Conservation (phyloP, 169 alveolate genomes). For the Eimeria maxima region DNA sequence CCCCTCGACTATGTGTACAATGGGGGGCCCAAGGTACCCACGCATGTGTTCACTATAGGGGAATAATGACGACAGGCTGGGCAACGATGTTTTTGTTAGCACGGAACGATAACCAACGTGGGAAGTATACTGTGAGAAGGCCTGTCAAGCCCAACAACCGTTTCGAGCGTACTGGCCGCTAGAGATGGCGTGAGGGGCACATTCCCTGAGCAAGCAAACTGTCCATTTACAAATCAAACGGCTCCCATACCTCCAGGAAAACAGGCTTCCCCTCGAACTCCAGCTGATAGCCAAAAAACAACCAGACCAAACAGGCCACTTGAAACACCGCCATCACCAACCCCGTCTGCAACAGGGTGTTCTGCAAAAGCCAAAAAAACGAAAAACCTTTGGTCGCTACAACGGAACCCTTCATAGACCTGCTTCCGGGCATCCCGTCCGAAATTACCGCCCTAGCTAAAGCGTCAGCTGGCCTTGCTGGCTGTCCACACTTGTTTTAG, state of each 20-base stretch:
- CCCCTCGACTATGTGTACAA: neutral
- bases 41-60: neutral
- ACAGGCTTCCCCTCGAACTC: constrained; percentile 74
- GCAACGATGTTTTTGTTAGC: neutral
- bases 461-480: neutral
- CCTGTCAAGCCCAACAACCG: neutral
- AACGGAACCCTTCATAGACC: neutral
- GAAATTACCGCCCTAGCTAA: neutral
- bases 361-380: constrained; percentile 46
- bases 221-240: neutral
- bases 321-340: constrained; percentile 54
- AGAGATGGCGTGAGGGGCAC: neutral
- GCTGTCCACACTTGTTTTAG: neutral
- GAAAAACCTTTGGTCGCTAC: neutral
- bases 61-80: neutral
- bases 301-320: constrained; percentile 33
- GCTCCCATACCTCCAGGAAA: constrained; percentile 56
- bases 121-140: neutral
- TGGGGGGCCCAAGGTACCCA: neutral
- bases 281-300: constrained; percentile 69
- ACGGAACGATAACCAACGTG: neutral
- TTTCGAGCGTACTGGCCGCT: neutral
- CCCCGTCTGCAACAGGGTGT: constrained; percentile 31
- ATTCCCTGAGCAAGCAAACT: neutral
- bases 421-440: neutral